Evolutionary conservation across 768 basidiomycete genomes (phyloP).

Genomic region (Boletus rex-veris): DNA sequence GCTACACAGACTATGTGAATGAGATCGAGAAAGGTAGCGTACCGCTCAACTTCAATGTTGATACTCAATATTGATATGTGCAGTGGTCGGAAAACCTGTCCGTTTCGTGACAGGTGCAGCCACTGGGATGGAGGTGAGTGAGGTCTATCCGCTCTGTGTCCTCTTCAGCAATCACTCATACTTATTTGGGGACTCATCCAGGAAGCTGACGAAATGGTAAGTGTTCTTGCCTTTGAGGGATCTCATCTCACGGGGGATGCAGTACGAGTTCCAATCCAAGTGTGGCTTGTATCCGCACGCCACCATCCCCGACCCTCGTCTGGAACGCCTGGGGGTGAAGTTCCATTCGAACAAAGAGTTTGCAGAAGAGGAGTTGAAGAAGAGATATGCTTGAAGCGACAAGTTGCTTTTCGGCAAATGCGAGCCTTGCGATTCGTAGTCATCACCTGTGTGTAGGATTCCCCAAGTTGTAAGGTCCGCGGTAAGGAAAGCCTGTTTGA

Average conservation of each 20-base stretch:
- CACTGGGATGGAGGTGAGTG: constrained; percentile 18
- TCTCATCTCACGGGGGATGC: background rate
- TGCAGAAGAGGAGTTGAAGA: constrained; percentile 20
- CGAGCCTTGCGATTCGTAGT: no score
- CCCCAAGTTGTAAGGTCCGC: no score
- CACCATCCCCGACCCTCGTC: constrained; percentile 25
- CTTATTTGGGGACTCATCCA: background rate
- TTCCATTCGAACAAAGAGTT: constrained; percentile 21
- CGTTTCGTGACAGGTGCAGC: constrained; percentile 16
- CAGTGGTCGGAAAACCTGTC: constrained; percentile 28
- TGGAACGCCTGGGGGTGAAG: constrained; percentile 27
- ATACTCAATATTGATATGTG: background rate
- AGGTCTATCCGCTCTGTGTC: no score
- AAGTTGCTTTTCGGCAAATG: no score
- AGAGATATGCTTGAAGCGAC: constrained; percentile 5
- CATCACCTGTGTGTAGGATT: no score
- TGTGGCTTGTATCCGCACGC: constrained; percentile 20
- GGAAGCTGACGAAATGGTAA: constrained; percentile 28
- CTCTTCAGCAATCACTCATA: background rate
- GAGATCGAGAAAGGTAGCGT: constrained; percentile 17
- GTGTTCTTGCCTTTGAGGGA: background rate
- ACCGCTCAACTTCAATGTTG: background rate
- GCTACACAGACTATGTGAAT: constrained; percentile 11
- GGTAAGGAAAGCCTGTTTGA: no score
- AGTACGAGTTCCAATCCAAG: constrained; percentile 27